These are phyloP conservation scores for Saccharomyces pastorianus DNA, from an alignment of 1,139 yeast genomes.

Conservation along the genomic window DNA sequence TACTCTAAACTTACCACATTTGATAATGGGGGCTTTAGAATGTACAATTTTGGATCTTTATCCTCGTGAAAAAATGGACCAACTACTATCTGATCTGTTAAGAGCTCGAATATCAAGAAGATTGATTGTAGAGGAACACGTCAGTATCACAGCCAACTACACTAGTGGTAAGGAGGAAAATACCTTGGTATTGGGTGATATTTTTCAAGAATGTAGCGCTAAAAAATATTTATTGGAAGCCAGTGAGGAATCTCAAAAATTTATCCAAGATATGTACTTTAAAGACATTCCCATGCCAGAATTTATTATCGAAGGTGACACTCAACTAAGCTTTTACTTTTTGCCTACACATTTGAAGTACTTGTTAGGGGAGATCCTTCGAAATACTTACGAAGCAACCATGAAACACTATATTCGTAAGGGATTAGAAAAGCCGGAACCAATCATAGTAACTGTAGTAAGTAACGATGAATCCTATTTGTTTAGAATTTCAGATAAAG, in stretches of 20 bases:
- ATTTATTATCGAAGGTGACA: slow-evolving; percentile 58
- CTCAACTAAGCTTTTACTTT: slow-evolving; percentile 62
- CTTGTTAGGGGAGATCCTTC: slow-evolving; percentile 73
- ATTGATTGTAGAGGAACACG: slow-evolving; percentile 83
- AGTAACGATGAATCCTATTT: slow-evolving; percentile 58
- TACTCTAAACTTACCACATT: slow-evolving; percentile 69
- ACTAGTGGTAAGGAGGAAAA: slow-evolving; percentile 34
- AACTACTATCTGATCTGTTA: slow-evolving; percentile 64
- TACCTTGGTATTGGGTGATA: slow-evolving; percentile 66
- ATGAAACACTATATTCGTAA: slow-evolving; percentile 38
- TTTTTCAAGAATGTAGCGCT: slow-evolving; percentile 72
- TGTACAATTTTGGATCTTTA: slow-evolving; percentile 57
- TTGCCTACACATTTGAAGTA: slow-evolving; percentile 81
- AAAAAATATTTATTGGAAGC: slow-evolving; percentile 46
- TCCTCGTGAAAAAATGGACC: slow-evolving; percentile 58
- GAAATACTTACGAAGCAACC: slow-evolving; percentile 80
- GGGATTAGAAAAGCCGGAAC: slow-evolving; percentile 35
- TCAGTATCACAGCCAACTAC: slow-evolving; percentile 64
- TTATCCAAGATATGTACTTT: slow-evolving; percentile 43
- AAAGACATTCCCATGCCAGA: slow-evolving; percentile 59
- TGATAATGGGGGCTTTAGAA: slow-evolving; percentile 89
- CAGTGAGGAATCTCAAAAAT: slow-evolving; percentile 43
- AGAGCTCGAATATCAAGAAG: slow-evolving; percentile 84
- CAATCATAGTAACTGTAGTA: slow-evolving; percentile 63
- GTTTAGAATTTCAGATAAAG: slow-evolving; percentile 78